A percentile compares a stretch with the other conserved stretches of the same genome.
Conservation (phyloP, 2,329 filamentous ascomycete genomes). For the Fonsecaea monophora region DNA sequence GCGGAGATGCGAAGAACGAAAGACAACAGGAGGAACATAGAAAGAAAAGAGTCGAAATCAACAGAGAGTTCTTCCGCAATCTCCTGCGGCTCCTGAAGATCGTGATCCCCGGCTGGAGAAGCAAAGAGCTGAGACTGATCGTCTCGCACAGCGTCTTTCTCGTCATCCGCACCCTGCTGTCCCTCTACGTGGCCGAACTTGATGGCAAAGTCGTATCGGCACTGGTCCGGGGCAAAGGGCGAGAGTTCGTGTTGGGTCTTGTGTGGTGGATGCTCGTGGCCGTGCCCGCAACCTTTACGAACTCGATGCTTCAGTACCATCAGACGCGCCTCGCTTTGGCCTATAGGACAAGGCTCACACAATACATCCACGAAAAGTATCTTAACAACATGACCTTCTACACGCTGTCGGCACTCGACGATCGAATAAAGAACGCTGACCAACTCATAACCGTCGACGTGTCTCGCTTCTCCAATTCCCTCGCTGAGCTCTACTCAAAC, state of each 20-base stretch:
- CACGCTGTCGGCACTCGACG: slow-evolving; percentile 90
- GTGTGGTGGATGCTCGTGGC: slow-evolving; percentile 99
- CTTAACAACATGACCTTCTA: slow-evolving; percentile 98
- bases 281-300: slow-evolving; percentile 94
- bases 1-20: slow-evolving; percentile 40
- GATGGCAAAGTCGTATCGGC: slow-evolving; percentile 93
- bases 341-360: slow-evolving; percentile 91
- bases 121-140: slow-evolving; percentile 83
- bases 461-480: slow-evolving; percentile 91
- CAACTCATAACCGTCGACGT: slow-evolving; percentile 97
- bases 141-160: slow-evolving; percentile 93
- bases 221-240: slow-evolving; percentile 87
- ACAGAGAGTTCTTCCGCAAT: slow-evolving; percentile 83
- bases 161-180: slow-evolving; percentile 87
- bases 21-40: slow-evolving; percentile 37
- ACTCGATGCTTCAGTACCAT: slow-evolving; percentile 98
- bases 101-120: slow-evolving; percentile 87
- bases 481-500: slow-evolving; percentile 95
- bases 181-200: slow-evolving; percentile 90
- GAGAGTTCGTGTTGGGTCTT: slow-evolving; percentile 84
- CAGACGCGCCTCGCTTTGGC: slow-evolving; percentile 92
- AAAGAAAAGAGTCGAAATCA: slow-evolving; percentile 83
- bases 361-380: slow-evolving; percentile 93
- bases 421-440: slow-evolving; percentile 97
- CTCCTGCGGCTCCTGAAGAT: slow-evolving; percentile 80